phyloP scores from a whole-genome alignment of 805 yeast species.

The Pichia californica region DNA sequence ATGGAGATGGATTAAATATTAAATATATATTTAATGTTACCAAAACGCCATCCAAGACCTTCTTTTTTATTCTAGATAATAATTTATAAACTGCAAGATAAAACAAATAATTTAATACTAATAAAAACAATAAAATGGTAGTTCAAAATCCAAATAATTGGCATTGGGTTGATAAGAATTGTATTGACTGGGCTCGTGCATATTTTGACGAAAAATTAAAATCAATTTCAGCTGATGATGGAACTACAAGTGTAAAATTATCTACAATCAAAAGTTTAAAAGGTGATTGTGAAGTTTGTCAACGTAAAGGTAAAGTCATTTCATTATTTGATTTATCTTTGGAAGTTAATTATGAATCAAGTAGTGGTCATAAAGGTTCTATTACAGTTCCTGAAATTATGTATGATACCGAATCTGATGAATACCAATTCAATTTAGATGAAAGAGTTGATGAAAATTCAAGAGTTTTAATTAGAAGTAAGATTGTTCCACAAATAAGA shows the following conservation, averaged over 20 bases:
- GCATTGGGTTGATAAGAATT: slow-evolving; percentile 99
- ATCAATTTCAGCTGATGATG: slow-evolving; percentile 37
- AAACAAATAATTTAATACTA: no score
- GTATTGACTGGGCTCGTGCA: slow-evolving; percentile 81
- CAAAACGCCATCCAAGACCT: no score
- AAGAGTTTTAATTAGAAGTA: slow-evolving; percentile 40
- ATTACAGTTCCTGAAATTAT: slow-evolving; percentile 88
- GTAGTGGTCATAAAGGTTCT: slow-evolving; percentile 43
- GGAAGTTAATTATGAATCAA: slow-evolving; percentile 35
- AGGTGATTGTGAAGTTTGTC: slow-evolving; percentile 96
- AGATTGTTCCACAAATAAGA: slow-evolving; percentile 68
- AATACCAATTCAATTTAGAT: slow-evolving; percentile 74
- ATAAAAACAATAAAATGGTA: slow-evolving; percentile 50
- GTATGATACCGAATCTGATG: slow-evolving; percentile 82
- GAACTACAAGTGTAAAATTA: slow-evolving; percentile 22
- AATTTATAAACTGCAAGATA: no score
- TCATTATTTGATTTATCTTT: slow-evolving; percentile 79
- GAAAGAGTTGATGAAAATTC: slow-evolving; percentile 49
- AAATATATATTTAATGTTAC: no score
- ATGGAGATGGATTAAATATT: no score
- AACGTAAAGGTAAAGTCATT: slow-evolving; percentile 94
- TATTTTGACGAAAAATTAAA: slow-evolving; percentile 62
- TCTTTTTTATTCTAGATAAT: no score
- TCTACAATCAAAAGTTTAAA: slow-evolving; percentile 37
- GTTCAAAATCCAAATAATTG: slow-evolving; percentile 96